Evolutionary conservation across 2,329 filamentous ascomycete genomes (phyloP).

Genomic region (Arthrobotrys entomopaga): DNA sequence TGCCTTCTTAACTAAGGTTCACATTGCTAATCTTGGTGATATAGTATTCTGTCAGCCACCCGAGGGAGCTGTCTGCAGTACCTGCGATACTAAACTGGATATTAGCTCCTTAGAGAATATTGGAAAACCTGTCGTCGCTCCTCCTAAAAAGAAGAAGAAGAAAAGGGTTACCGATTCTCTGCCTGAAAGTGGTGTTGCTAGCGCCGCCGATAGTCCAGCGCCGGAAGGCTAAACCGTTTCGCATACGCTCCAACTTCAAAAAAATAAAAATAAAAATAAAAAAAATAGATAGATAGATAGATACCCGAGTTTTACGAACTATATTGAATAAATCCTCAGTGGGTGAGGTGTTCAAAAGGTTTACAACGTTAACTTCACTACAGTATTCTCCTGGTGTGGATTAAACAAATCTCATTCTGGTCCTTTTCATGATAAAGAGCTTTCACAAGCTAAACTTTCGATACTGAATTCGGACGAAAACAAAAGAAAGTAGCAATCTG

Average conservation of each 20-base stretch:
- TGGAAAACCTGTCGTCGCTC: slow-evolving; percentile 80
- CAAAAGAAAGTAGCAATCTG: slow-evolving; percentile 2
- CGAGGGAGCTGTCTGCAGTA: slow-evolving; percentile 76
- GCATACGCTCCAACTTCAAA: slow-evolving; percentile 47
- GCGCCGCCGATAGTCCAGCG: slow-evolving; percentile 71
- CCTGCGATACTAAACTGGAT: slow-evolving; percentile 78
- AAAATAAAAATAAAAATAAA: too few species aligned
- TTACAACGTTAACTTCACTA: too few species aligned
- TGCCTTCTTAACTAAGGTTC: neutral
- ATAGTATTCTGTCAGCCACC: slow-evolving; percentile 77
- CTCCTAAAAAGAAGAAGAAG: slow-evolving; percentile 77
- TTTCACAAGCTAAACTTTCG: neutral
- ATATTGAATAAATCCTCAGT: too few species aligned
- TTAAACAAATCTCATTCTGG: neutral
- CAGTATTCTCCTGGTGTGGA: neutral
- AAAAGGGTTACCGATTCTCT: slow-evolving; percentile 66
- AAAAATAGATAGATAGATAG: slow-evolving; percentile 21
- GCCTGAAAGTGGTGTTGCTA: slow-evolving; percentile 67
- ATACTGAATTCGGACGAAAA: neutral
- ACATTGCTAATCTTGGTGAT: neutral
- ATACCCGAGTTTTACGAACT: slow-evolving; percentile 7
- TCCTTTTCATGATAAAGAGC: too few species aligned
- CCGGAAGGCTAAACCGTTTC: slow-evolving; percentile 59
- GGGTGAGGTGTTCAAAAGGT: too few species aligned
- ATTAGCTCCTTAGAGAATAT: slow-evolving; percentile 74